phyloP scores from a whole-genome alignment of 768 basidiomycete genomes.

The Amanita rubescens region DNA sequence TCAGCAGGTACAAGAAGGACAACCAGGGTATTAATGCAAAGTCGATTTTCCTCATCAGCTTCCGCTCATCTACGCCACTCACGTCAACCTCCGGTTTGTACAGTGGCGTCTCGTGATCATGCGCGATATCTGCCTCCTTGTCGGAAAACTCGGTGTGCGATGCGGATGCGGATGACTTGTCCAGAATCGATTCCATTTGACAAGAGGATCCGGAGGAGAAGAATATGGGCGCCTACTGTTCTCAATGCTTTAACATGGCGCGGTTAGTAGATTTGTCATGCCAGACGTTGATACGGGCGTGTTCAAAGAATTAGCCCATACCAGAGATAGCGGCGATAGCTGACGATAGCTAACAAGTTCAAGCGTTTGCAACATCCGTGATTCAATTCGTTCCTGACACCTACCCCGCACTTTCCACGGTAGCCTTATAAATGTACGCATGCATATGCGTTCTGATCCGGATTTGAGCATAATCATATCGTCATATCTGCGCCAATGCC shows the following conservation, averaged over 20 bases:
- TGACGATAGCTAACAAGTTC: too few relatives aligned
- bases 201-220: neutral
- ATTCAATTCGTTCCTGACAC: too few relatives aligned
- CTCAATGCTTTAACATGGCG: too few relatives aligned
- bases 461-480: too few relatives aligned
- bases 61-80: conserved; percentile 58
- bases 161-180: neutral
- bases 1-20: conserved; percentile 68
- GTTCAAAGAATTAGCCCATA: too few relatives aligned
- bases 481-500: too few relatives aligned
- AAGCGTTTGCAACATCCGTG: too few relatives aligned
- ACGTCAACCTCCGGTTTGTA: conserved; percentile 49
- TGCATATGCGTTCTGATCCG: too few relatives aligned
- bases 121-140: conserved; percentile 25
- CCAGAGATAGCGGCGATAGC: too few relatives aligned
- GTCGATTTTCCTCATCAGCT: conserved; percentile 65
- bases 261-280: too few relatives aligned
- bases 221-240: neutral
- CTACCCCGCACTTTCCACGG: neutral
- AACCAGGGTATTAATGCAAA: conserved; percentile 61
- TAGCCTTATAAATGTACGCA: too few relatives aligned
- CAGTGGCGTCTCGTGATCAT: conserved; percentile 17
- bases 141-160: conserved; percentile 13
- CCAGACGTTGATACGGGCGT: too few relatives aligned
- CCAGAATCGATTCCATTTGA: neutral